These are phyloP conservation scores for Acanthamoeba lenticulata DNA, from an alignment of 208 protist species.

Conservation along the genomic window DNA sequence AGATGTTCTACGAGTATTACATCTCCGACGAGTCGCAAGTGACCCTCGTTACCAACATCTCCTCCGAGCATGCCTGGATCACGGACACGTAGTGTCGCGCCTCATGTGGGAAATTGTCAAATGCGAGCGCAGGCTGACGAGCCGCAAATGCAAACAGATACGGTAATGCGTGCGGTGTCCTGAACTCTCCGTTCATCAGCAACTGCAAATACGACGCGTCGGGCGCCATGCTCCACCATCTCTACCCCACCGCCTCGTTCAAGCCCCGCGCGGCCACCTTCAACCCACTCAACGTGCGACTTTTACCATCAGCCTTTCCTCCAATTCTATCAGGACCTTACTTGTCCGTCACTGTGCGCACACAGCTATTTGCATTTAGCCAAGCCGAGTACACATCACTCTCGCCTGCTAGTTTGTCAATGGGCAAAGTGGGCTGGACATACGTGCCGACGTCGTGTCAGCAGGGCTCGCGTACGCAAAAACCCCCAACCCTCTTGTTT, in stretches of 20 bases:
- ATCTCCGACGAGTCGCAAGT: background rate
- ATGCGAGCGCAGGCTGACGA: background rate
- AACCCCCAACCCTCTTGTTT: background rate
- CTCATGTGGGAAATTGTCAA: background rate
- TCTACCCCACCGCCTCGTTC: background rate
- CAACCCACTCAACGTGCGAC: background rate
- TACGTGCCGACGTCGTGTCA: constrained; percentile 43
- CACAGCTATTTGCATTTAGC: constrained; percentile 12
- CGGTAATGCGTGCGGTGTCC: background rate
- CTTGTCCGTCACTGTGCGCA: background rate
- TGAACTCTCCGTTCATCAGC: background rate
- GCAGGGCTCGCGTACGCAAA: background rate
- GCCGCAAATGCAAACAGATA: too few species aligned
- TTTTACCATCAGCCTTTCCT: background rate
- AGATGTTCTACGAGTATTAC: constrained; percentile 51
- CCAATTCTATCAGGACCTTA: background rate
- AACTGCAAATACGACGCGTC: constrained; percentile 1
- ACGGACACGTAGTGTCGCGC: background rate
- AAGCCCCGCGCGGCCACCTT: background rate
- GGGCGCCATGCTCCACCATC: constrained; percentile 21
- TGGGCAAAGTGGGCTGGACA: background rate
- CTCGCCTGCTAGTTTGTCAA: background rate
- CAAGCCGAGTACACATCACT: background rate
- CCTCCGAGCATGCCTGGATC: constrained; percentile 4
- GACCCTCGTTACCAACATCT: constrained; percentile 2